Base-by-base conservation (phyloP, 2,329 filamentous ascomycete genomes). In the Madurella fahalii region DNA sequence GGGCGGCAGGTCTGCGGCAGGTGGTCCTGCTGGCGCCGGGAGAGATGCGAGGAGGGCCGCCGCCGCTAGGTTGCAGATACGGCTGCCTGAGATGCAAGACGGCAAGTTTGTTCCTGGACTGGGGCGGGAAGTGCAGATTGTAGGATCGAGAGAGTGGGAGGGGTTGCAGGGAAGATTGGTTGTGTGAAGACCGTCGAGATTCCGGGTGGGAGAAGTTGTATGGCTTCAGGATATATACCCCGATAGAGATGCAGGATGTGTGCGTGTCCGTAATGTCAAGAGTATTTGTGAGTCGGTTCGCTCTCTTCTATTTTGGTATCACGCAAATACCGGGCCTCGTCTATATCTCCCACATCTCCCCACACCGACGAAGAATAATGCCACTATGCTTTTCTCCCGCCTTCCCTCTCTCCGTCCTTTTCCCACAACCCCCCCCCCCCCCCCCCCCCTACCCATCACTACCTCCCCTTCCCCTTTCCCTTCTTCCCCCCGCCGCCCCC, bases 91-190 rank as follows among this genome's bases (percentile, higher is more conserved):
- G 11, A 53, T 58, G 3, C 71, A 77, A 39, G 77, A 75, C 47
- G 80, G 79, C 67, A 65, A 74, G 47, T 60, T 68, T 5, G 74
- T 66, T 2, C 57, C 63, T 12, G 69, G 69, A 12, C 34, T 37
- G 9, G 34, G 41, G 40, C 16, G 68, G 16, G 68, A 74, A 13
- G 76, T 82, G 47, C 74, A 77, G 60, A 78, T 83, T 64, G 74
- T 78, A 2, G 78, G 78, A 56, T 77, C 76, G 16, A 68, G 71
- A 50, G 79, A 82, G 67, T 83, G 80, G 81, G 79, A 81, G 61
- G 74, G 72, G 13, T 62, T 82, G 53, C 77, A 80, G 65, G 77
- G 77, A 42, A 69, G 73, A 43, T 63, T 72, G 18, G 52, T 57
- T 40, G 53, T 58, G 17, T 58, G 50, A 50, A 40, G 5, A 31